Percentiles rank a stretch among this genome's conserved stretches.
Conservation (phyloP, 148 eudicot genomes). For the Linanthus parryae region DNA sequence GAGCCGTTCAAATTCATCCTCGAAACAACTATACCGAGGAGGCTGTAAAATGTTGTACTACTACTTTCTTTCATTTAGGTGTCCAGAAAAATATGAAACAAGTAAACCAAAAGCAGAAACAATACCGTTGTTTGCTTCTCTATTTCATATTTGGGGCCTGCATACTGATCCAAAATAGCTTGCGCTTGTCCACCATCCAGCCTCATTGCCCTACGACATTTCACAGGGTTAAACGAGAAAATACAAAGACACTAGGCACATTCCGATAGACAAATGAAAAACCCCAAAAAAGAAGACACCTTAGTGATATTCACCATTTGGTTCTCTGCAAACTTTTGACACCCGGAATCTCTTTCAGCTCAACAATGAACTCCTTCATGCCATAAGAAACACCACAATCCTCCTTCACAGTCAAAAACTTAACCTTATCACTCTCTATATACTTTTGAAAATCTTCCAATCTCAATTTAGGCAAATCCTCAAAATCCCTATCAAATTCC, state of each 20-base stretch:
- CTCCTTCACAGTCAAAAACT: conserved; percentile 61
- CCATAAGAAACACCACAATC: conserved; percentile 25
- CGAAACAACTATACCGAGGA: too few relatives aligned
- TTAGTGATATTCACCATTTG: conserved; percentile 43
- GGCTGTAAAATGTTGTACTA: too few relatives aligned
- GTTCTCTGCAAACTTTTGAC: conserved; percentile 68
- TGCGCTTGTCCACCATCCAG: conserved; percentile 44
- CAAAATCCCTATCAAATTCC: conserved; percentile 44
- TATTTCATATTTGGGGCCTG: conserved; percentile 55
- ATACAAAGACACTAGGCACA: too few relatives aligned
- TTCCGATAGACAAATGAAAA: not conserved
- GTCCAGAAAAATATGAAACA: too few relatives aligned
- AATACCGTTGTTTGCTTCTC: conserved; percentile 65
- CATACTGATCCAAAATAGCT: conserved; percentile 47
- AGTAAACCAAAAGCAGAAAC: not conserved
- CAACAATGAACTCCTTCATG: conserved; percentile 57
- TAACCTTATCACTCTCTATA: conserved; percentile 48
- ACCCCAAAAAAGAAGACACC: not conserved
- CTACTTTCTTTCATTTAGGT: too few relatives aligned
- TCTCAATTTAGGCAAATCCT: conserved; percentile 52
- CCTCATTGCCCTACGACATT: conserved; percentile 64
- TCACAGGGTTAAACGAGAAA: conserved; percentile 19
- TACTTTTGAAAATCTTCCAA: conserved; percentile 56
- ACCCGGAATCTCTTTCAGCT: conserved; percentile 69
- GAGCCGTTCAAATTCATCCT: too few relatives aligned